Percentiles rank a stretch among this genome's conserved stretches.
These are phyloP conservation scores for Pestalotiopsis sp. DNA, from an alignment of 2,329 filamentous ascomycete genomes.

Conservation along the genomic window DNA sequence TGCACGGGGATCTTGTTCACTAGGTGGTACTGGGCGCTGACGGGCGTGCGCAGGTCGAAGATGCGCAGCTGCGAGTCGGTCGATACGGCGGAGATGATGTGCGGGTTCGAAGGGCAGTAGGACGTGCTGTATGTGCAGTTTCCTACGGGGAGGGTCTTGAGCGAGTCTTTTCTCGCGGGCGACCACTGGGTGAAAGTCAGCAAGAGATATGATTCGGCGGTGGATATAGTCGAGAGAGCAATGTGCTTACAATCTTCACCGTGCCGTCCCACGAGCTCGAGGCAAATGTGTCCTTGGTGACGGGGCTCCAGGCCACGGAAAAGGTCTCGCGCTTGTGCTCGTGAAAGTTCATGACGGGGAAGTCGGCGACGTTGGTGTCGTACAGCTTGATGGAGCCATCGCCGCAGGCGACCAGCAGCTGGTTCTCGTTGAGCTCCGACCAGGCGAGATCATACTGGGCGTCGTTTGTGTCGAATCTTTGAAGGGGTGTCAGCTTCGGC, in stretches of 20 bases:
- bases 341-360: slow-evolving; percentile 87
- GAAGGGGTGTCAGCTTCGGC: neutral
- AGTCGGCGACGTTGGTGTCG: slow-evolving; percentile 75
- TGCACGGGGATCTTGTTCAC: slow-evolving; percentile 83
- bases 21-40: slow-evolving; percentile 85
- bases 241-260: slow-evolving; percentile 70
- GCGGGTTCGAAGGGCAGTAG: slow-evolving; percentile 85
- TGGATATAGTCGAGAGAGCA: neutral
- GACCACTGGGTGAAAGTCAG: slow-evolving; percentile 63
- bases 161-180: slow-evolving; percentile 70
- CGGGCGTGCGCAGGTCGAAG: slow-evolving; percentile 87
- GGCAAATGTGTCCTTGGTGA: slow-evolving; percentile 86
- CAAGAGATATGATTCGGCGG: neutral
- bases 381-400: slow-evolving; percentile 96
- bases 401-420: slow-evolving; percentile 83
- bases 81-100: slow-evolving; percentile 82
- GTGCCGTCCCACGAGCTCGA: slow-evolving; percentile 96
- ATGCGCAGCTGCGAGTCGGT: slow-evolving; percentile 87
- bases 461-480: slow-evolving; percentile 93
- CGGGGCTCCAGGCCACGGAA: slow-evolving; percentile 87
- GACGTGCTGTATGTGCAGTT: slow-evolving; percentile 92
- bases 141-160: slow-evolving; percentile 86
- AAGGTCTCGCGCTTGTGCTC: slow-evolving; percentile 95
- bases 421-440: slow-evolving; percentile 96
- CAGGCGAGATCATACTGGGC: slow-evolving; percentile 92